Evolutionary conservation across 768 basidiomycete genomes (phyloP).

Genomic region (Boletus sp.): DNA sequence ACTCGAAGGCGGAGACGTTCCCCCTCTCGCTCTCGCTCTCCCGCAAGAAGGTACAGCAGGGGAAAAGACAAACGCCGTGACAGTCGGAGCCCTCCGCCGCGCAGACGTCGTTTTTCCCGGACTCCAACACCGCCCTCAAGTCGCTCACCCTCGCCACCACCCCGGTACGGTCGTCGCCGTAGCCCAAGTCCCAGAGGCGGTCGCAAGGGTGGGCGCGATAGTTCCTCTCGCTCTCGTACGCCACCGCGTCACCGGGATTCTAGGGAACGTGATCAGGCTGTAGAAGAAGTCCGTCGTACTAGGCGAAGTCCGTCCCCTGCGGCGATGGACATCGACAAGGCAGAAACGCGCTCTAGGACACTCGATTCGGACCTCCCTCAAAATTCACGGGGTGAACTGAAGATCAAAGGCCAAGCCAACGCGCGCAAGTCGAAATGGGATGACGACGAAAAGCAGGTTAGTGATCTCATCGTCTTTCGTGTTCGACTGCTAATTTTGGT

Average conservation of each 20-base stretch:
- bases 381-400: slow-evolving; percentile 50
- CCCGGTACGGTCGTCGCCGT: slow-evolving; percentile 45
- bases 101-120: slow-evolving; percentile 45
- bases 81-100: slow-evolving; percentile 34
- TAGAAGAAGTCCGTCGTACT: slow-evolving; percentile 18
- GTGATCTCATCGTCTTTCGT: slow-evolving; percentile 9
- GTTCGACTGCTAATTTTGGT: slow-evolving; percentile 7
- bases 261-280: slow-evolving; percentile 22
- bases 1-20: slow-evolving; percentile 39
- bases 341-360: slow-evolving; percentile 22
- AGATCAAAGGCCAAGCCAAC: slow-evolving; percentile 73
- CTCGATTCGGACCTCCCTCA: slow-evolving; percentile 32
- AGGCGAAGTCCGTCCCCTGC: slow-evolving; percentile 29
- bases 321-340: slow-evolving; percentile 24
- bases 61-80: slow-evolving; percentile 26
- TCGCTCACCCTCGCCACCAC: slow-evolving; percentile 32
- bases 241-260: slow-evolving; percentile 34
- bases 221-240: slow-evolving; percentile 37
- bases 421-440: slow-evolving; percentile 57
- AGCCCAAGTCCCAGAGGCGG: slow-evolving; percentile 39
- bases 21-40: slow-evolving; percentile 29
- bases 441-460: slow-evolving; percentile 33
- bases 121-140: slow-evolving; percentile 51
- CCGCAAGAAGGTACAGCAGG: slow-evolving; percentile 22
- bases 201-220: slow-evolving; percentile 27